Conservation (phyloP, 2,329 filamentous ascomycete species). For the Magnaporthales sp. region DNA sequence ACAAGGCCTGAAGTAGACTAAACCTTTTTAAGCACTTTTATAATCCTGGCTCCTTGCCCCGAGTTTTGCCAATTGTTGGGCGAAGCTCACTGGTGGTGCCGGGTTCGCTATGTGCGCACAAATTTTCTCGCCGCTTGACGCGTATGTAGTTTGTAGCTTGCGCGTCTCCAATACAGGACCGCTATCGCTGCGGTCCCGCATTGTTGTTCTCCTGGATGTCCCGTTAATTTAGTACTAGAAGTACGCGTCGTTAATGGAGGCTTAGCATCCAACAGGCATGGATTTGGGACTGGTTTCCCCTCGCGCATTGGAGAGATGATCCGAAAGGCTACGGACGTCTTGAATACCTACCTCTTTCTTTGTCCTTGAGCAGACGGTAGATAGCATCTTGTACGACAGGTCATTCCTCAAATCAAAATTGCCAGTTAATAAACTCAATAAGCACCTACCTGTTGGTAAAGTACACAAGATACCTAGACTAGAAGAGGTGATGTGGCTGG, state of each 20-base stretch:
- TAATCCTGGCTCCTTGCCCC: conserved; percentile 44
- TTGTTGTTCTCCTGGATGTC: background rate
- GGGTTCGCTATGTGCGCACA: conserved; percentile 59
- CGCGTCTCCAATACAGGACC: background rate
- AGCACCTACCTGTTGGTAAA: no score
- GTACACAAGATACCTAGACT: no score
- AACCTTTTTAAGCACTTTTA: conserved; percentile 39
- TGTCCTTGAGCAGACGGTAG: no score
- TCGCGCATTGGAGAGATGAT: background rate
- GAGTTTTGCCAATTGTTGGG: conserved; percentile 24
- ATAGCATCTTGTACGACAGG: no score
- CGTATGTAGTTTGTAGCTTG: background rate
- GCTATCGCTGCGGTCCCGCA: background rate
- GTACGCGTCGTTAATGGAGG: background rate
- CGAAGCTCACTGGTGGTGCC: conserved; percentile 21
- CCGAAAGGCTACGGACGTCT: no score
- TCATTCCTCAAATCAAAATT: no score
- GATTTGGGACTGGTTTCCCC: background rate
- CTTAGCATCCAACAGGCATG: background rate
- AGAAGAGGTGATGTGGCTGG: no score
- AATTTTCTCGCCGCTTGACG: conserved; percentile 12
- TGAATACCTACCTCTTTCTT: no score
- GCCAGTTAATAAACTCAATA: no score
- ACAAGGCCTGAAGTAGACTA: conserved; percentile 45
- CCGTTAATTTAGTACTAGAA: background rate